phyloP scores from a whole-genome alignment of 345 rosid genomes.

The Passiflora organensis region DNA sequence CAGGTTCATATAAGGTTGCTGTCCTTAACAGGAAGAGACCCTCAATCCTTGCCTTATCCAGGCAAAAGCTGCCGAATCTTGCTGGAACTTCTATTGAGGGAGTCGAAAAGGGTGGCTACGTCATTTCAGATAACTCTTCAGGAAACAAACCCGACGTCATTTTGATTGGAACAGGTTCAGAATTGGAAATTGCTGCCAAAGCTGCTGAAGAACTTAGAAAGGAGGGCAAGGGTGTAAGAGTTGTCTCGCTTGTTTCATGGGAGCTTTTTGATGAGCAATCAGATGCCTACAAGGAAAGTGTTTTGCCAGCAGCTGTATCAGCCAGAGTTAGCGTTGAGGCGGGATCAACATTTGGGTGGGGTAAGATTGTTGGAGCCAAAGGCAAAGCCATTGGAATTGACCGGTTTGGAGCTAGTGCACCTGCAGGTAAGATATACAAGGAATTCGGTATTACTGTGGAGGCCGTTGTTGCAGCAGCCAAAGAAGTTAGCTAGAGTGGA shows the following conservation, averaged over 20 bases:
- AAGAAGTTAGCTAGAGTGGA: conserved; percentile 36
- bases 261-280: conserved; percentile 79
- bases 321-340: conserved; percentile 95
- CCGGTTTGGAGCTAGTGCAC: conserved; percentile 92
- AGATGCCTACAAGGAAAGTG: conserved; percentile 80
- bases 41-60: conserved; percentile 78
- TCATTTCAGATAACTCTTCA: conserved; percentile 75
- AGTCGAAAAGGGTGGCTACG: conserved; percentile 88
- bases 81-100: conserved; percentile 88
- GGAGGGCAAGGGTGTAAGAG: conserved; percentile 93
- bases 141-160: conserved; percentile 91
- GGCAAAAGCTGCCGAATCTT: conserved; percentile 90
- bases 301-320: conserved; percentile 62
- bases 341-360: conserved; percentile 88
- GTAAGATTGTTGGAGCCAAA: conserved; percentile 58
- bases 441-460: conserved; percentile 70
- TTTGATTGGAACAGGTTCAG: conserved; percentile 94
- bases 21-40: conserved; percentile 73
- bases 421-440: conserved; percentile 75
- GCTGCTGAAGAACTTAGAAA: conserved; percentile 74
- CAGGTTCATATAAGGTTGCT: conserved; percentile 92
- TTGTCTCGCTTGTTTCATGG: conserved; percentile 90
- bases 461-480: conserved; percentile 76
- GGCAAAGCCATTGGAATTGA: conserved; percentile 86
- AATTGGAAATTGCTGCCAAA: conserved; percentile 78